A percentile compares a stretch with the other conserved stretches of the same genome.
phyloP scores from a whole-genome alignment of 306 rosid species.

The Sicyos edulis region DNA sequence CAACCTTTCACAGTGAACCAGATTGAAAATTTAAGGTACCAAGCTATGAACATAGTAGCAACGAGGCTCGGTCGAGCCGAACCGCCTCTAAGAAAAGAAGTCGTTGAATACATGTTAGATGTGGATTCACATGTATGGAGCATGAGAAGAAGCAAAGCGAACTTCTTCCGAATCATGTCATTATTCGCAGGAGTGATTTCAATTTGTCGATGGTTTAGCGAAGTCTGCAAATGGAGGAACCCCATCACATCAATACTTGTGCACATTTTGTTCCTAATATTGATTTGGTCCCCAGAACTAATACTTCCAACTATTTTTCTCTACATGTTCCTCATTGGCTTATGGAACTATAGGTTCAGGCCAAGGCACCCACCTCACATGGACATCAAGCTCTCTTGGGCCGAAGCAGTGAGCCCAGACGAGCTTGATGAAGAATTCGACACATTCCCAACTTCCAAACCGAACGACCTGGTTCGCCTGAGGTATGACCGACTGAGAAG shows the following conservation, averaged over 20 bases:
- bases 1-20: conserved; percentile 87
- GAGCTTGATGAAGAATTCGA: conserved; percentile 96
- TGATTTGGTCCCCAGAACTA: conserved; percentile 80
- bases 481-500: conserved; percentile 86
- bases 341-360: conserved; percentile 82
- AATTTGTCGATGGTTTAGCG: conserved; percentile 61
- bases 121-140: conserved; percentile 95
- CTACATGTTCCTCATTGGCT: conserved; percentile 88
- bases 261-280: conserved; percentile 66
- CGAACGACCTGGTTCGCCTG: conserved; percentile 60
- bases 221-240: conserved; percentile 80
- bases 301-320: conserved; percentile 79
- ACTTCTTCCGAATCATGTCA: conserved; percentile 83
- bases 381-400: conserved; percentile 90
- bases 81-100: conserved; percentile 85
- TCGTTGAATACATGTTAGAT: conserved; percentile 89
- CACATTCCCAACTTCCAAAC: conserved; percentile 74
- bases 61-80: conserved; percentile 74
- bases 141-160: conserved; percentile 96
- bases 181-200: conserved; percentile 56
- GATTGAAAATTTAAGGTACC: conserved; percentile 72
- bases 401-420: conserved; percentile 66
- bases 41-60: conserved; percentile 87
- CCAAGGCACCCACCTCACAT: conserved; percentile 73
- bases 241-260: conserved; percentile 68